Evolutionary conservation across 2,329 filamentous ascomycete genomes (phyloP), one percentile per base, ranked within the genome.

Genomic region (Beauveria sp.): DNA sequence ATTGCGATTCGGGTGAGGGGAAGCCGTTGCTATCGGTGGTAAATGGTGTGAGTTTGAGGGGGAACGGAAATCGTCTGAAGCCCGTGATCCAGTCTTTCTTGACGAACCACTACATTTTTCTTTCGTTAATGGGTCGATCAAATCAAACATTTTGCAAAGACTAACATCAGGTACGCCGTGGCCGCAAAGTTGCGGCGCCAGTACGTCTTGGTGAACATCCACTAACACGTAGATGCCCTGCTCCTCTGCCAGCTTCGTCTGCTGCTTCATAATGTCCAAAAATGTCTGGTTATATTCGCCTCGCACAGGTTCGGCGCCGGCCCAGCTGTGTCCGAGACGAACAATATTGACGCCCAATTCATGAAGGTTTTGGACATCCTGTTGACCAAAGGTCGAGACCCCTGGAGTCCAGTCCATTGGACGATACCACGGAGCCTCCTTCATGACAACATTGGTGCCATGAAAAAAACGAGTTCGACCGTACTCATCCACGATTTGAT

Each of bases 381-480:
- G 57, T 40, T 65, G 53, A 38, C 65, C 63, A 65, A 66, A 66
- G 5, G 65, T 65, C 24, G 65, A 63, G 1, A 62, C 60, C 4
- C 65, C 63, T 0, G 65, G 65, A 43, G 57, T 45, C 65, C 65
- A 66, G 14, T 65, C 60, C 38, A 58, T 28, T 2, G 63, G 65
- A 3, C 65, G 65, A 47, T 66, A 60, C 65, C 65, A 66, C 16
- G 65, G 65, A 34, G 63, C 45, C 22, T 65, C 51, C 34, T 66
- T 66, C 65, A 66, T 66, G 46, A 66, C 65, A 22, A 66, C 65
- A 47, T 65, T 66, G 24, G 65, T 66, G 20, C 65, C 65, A 49
- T 66, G 65, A 26, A 66, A 66, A 43, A 66, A 66, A 1, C 65
- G 64, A 34, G 63, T 63, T 12, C 65, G 63, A 20, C 65, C 63